Evolutionary conservation across 345 rosid species (phyloP).

Genomic region (Mercurialis annua): DNA sequence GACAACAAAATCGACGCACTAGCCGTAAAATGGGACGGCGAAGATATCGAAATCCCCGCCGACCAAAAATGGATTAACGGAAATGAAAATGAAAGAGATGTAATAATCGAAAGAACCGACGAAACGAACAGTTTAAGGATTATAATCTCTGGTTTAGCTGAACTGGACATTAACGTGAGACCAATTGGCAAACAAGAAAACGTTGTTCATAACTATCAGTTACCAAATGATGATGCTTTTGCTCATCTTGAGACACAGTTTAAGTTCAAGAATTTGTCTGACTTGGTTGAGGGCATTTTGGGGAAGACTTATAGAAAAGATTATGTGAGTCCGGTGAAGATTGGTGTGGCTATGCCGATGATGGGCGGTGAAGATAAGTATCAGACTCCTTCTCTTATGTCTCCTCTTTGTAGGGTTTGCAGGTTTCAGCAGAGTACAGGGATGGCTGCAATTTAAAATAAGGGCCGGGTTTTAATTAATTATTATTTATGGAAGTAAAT

Average conservation of each 20-base stretch:
- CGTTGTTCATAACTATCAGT: constrained; percentile 63
- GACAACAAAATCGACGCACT: constrained; percentile 49
- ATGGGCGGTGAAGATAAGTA: constrained; percentile 86
- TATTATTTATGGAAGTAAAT: background rate
- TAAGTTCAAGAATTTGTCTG: constrained; percentile 50
- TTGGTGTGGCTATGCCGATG: constrained; percentile 76
- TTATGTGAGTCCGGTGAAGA: constrained; percentile 62
- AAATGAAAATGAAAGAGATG: constrained; percentile 21
- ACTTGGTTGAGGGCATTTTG: constrained; percentile 64
- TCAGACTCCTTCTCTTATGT: constrained; percentile 60
- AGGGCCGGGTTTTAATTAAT: background rate
- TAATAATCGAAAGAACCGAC: constrained; percentile 21
- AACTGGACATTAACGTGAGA: constrained; percentile 53
- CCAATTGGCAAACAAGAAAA: constrained; percentile 62
- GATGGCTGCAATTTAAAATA: constrained; percentile 26
- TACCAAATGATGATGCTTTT: constrained; percentile 57
- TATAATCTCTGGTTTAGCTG: constrained; percentile 33
- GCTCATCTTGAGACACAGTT: constrained; percentile 86
- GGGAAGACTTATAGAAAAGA: constrained; percentile 71
- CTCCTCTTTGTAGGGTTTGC: constrained; percentile 60
- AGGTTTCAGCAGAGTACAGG: constrained; percentile 45
- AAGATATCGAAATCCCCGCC: constrained; percentile 32
- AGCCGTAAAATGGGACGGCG: constrained; percentile 39
- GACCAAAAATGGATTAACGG: constrained; percentile 46
- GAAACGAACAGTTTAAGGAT: background rate